Percentiles rank a stretch among this genome's conserved stretches.
Conservation (phyloP, 305 asterid species). For the Solanum hybrid region DNA sequence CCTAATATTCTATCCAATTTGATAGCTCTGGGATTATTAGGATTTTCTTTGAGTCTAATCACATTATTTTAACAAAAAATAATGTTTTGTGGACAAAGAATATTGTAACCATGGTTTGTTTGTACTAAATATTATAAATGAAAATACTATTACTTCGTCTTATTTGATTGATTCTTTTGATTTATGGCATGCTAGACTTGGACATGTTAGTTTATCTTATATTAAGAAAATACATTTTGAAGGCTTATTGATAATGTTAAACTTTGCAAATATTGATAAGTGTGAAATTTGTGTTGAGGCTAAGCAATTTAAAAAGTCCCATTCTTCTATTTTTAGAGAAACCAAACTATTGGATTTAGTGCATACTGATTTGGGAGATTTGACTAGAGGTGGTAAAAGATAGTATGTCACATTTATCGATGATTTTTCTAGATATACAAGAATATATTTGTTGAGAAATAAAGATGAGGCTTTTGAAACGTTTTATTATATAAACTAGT, state of each 20-base stretch:
- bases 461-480: not conserved
- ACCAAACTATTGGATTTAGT: not conserved
- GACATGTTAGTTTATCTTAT: not conserved
- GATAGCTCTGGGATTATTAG: too few species aligned
- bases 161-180: not conserved
- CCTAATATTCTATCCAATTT: too few species aligned
- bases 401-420: not conserved
- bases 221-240: too few species aligned
- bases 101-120: too few species aligned
- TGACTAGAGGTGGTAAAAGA: not conserved
- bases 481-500: too few species aligned
- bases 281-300: not conserved
- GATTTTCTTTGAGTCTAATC: too few species aligned
- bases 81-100: too few species aligned
- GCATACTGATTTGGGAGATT: not conserved
- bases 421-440: not conserved
- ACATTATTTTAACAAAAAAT: too few species aligned
- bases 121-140: too few species aligned
- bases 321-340: not conserved
- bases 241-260: not conserved
- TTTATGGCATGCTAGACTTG: not conserved
- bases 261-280: not conserved
- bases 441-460: not conserved
- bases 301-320: too few species aligned
- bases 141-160: not conserved